Percentiles rank a stretch among this genome's conserved stretches.
phyloP scores from a whole-genome alignment of 2,329 filamentous ascomycete genomes.

The Fusarium sp. region DNA sequence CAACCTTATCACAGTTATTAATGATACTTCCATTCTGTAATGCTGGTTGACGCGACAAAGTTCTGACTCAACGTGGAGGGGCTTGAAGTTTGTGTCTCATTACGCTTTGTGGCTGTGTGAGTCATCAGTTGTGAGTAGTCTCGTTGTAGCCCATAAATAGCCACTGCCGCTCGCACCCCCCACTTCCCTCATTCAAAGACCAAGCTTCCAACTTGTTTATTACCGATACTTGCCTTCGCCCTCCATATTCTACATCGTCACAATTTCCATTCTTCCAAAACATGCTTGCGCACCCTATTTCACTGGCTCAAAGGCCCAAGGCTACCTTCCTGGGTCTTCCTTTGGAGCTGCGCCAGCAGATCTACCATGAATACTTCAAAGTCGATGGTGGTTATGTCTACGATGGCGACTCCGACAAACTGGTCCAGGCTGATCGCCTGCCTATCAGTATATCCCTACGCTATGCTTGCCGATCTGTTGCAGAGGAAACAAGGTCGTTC shows the following conservation, averaged over 20 bases:
- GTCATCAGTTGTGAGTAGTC: neutral
- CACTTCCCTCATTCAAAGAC: neutral
- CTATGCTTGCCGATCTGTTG: neutral
- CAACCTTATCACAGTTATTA: neutral
- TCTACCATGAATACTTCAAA: neutral
- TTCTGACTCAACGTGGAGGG: neutral
- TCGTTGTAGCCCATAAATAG: neutral
- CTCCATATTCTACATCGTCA: no score
- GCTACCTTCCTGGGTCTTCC: neutral
- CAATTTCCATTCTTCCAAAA: no score
- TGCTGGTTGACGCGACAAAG: neutral
- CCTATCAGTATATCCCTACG: neutral
- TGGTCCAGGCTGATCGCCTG: neutral
- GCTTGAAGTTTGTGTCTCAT: neutral
- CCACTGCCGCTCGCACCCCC: neutral
- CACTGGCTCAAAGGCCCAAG: rapidly evolving
- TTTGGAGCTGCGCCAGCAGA: neutral
- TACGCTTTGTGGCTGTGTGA: neutral
- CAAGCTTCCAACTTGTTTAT: no score
- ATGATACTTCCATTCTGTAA: neutral
- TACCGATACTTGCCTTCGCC: neutral
- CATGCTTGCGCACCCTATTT: neutral
- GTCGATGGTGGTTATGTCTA: neutral
- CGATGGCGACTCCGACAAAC: neutral
- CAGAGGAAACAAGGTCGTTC: neutral